Percentiles rank a stretch among this genome's conserved stretches.
These are phyloP conservation scores for Euptelea pleiosperma DNA, from an alignment of 164 flowering plant genomes.

Conservation along the genomic window DNA sequence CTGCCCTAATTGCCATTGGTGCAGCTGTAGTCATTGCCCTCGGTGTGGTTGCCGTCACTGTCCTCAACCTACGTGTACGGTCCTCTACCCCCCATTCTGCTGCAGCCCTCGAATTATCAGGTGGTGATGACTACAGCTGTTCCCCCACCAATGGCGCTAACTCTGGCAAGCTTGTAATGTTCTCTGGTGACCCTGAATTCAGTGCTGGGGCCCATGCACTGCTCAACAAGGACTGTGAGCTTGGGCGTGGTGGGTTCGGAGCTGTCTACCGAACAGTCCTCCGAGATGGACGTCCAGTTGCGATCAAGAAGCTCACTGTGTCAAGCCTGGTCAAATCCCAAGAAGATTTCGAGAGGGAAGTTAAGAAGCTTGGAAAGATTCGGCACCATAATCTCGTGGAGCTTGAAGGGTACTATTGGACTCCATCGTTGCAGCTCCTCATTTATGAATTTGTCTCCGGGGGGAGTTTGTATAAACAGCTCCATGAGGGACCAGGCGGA, in stretches of 20 bases:
- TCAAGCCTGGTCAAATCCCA: slow-evolving; percentile 82
- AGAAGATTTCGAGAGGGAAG: slow-evolving; percentile 85
- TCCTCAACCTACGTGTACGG: slow-evolving; percentile 77
- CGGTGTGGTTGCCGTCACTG: slow-evolving; percentile 76
- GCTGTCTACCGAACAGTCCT: slow-evolving; percentile 73
- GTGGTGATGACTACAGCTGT: slow-evolving; percentile 61
- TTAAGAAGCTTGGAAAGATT: slow-evolving; percentile 69
- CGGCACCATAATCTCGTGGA: slow-evolving; percentile 69
- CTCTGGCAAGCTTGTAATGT: slow-evolving; percentile 94
- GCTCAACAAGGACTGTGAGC: slow-evolving; percentile 86
- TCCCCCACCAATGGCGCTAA: slow-evolving; percentile 71
- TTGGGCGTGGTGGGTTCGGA: slow-evolving; percentile 96
- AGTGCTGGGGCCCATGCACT: slow-evolving; percentile 73
- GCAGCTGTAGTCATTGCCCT: slow-evolving; percentile 85
- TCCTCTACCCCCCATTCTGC: slow-evolving; percentile 57
- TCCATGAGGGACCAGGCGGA: slow-evolving; percentile 55
- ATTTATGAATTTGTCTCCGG: slow-evolving; percentile 70
- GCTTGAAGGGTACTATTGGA: slow-evolving; percentile 95
- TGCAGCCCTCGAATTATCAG: slow-evolving; percentile 51
- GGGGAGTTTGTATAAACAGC: slow-evolving; percentile 73
- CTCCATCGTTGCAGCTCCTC: slow-evolving; percentile 80
- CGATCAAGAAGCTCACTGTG: slow-evolving; percentile 85
- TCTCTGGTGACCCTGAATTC: slow-evolving; percentile 82
- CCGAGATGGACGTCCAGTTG: slow-evolving; percentile 70
- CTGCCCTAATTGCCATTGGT: slow-evolving; percentile 90